A percentile compares a stretch with the other conserved stretches of the same genome.
Conservation (phyloP, 176 grass and related monocot species). For the Avena eriantha region DNA sequence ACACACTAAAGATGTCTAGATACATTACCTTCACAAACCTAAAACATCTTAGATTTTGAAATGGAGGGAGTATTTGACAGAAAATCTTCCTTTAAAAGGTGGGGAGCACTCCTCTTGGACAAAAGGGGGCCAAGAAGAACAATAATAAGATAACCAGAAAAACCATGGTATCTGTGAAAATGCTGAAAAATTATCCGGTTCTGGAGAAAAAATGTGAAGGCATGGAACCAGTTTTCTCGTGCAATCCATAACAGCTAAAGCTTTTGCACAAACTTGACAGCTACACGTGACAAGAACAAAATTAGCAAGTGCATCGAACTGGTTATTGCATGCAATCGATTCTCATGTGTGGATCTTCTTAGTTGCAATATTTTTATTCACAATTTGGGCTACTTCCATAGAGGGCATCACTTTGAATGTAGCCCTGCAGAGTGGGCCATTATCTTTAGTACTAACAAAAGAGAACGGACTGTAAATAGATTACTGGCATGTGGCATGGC, state of each 20-base stretch:
- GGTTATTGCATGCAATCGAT: constrained; percentile 1
- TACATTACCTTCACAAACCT: too few species aligned
- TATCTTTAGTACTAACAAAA: background rate
- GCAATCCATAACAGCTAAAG: constrained; percentile 25
- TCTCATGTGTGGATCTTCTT: background rate
- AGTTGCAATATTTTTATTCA: background rate
- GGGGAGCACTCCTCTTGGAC: background rate
- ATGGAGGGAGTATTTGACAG: background rate
- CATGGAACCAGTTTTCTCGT: constrained; percentile 19
- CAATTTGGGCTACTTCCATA: background rate
- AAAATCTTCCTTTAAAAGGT: background rate
- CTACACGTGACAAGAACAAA: background rate
- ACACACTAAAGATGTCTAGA: too few species aligned
- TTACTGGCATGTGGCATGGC: background rate
- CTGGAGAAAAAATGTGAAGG: background rate
- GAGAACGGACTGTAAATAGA: background rate
- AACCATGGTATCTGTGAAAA: background rate
- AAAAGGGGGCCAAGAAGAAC: background rate
- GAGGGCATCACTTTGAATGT: background rate
- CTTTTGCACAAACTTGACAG: constrained; percentile 17
- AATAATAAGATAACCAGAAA: background rate
- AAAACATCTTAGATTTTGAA: too few species aligned
- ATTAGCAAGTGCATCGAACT: background rate
- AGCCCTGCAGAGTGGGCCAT: background rate
- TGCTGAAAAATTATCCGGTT: background rate